Evolutionary conservation across 2,329 filamentous ascomycete genomes (phyloP).

Genomic region (Penicillium crustosum): DNA sequence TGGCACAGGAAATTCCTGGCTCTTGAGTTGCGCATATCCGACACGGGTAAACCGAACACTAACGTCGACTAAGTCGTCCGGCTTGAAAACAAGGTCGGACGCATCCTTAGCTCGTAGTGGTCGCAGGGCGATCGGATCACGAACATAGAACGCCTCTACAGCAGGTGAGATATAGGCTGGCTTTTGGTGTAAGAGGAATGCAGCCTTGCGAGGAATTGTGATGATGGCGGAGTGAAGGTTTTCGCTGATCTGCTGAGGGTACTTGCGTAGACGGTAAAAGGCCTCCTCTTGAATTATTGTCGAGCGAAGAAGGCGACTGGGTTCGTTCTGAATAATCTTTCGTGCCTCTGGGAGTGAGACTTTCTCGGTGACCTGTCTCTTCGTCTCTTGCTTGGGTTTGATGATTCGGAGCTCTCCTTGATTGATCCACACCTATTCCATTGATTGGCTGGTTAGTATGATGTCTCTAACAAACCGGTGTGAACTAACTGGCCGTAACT

Average conservation of each 20-base stretch:
- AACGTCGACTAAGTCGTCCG: conserved; percentile 73
- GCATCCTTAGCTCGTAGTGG: conserved; percentile 61
- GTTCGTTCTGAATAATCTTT: conserved; percentile 56
- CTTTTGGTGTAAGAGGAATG: conserved; percentile 71
- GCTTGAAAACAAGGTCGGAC: conserved; percentile 63
- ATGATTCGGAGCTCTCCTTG: conserved; percentile 74
- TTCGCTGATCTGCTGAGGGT: conserved; percentile 70
- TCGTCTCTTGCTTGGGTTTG: conserved; percentile 50
- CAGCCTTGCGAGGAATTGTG: conserved; percentile 77
- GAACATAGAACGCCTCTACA: conserved; percentile 87
- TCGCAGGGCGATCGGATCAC: conserved; percentile 75
- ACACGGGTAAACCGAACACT: conserved; percentile 84
- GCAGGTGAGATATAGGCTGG: conserved; percentile 78
- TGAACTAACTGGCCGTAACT: conserved; percentile 12
- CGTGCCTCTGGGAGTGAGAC: conserved; percentile 67
- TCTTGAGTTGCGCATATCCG: conserved; percentile 84
- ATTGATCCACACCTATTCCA: conserved; percentile 74
- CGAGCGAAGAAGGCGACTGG: conserved; percentile 66
- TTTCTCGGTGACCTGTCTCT: conserved; percentile 39
- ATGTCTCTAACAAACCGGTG: neutral
- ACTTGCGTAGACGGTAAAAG: conserved; percentile 83
- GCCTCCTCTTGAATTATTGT: conserved; percentile 79
- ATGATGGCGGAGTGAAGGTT: conserved; percentile 75
- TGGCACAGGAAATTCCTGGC: conserved; percentile 72
- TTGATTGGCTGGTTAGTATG: neutral